These are phyloP conservation scores for Talaromyces sp. DNA, from an alignment of 2,329 filamentous ascomycete genomes.

Conservation along the genomic window DNA sequence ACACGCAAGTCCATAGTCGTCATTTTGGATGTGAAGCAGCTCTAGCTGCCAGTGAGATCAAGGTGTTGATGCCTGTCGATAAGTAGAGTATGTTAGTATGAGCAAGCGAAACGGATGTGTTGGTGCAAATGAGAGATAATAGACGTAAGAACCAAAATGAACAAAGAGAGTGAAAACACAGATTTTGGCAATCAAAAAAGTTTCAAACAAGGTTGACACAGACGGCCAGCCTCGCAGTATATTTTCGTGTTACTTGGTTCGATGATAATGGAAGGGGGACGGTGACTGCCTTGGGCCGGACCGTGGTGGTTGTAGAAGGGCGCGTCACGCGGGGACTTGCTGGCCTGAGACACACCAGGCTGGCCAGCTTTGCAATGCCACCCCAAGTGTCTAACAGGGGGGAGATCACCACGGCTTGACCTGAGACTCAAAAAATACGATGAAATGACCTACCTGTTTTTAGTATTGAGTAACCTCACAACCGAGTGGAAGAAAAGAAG, in stretches of 20 bases:
- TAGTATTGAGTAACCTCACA: background rate
- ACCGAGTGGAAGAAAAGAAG: background rate
- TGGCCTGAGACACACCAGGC: slow-evolving; percentile 4
- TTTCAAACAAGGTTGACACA: slow-evolving; percentile 10
- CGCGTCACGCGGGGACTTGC: slow-evolving; percentile 17
- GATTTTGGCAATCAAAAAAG: background rate
- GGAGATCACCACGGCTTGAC: background rate
- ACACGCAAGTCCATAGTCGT: slow-evolving; percentile 73
- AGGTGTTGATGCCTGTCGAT: background rate
- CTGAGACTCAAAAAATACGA: too few relatives aligned
- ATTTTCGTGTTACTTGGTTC: background rate
- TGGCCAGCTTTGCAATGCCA: slow-evolving; percentile 4
- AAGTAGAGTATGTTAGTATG: slow-evolving; percentile 4
- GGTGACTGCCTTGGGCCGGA: slow-evolving; percentile 10
- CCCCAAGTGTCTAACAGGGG: background rate
- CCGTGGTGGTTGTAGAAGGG: slow-evolving; percentile 1
- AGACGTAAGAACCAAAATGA: background rate
- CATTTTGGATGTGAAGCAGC: slow-evolving; percentile 16
- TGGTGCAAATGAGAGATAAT: background rate
- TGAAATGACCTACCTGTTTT: background rate
- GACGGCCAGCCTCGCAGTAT: slow-evolving; percentile 6
- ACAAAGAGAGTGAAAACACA: background rate
- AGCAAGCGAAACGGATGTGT: background rate
- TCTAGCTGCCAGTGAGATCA: slow-evolving; percentile 8
- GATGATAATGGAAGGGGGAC: background rate